Conservation (phyloP, 495 filamentous ascomycete genomes). For the Annulohypoxylon nitens region DNA sequence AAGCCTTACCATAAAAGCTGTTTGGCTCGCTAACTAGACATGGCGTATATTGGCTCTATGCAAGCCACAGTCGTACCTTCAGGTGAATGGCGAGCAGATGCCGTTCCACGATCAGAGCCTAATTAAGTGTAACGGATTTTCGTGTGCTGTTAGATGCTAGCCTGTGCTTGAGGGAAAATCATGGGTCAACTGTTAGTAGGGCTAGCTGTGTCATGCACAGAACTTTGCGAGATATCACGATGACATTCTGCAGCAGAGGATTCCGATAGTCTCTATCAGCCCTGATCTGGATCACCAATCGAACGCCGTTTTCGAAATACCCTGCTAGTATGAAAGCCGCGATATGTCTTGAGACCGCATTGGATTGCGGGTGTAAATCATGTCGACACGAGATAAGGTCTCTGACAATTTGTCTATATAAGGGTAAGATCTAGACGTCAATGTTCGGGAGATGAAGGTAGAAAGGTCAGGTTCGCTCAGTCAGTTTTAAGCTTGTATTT, state of each 20-base stretch:
- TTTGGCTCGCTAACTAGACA: constrained; percentile 1
- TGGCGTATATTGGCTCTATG: constrained; percentile 28
- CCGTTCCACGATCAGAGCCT: constrained; percentile 28
- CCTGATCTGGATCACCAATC: constrained; percentile 25
- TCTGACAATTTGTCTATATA: constrained; percentile 34
- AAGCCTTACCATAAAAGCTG: constrained; percentile 37
- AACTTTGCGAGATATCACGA: constrained; percentile 20
- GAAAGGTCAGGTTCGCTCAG: constrained; percentile 27
- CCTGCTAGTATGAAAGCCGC: constrained; percentile 17
- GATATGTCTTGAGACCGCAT: constrained; percentile 17
- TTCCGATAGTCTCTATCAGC: constrained; percentile 17
- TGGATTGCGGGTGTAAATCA: constrained; percentile 17
- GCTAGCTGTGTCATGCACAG: constrained; percentile 15
- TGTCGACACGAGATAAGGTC: constrained; percentile 15
- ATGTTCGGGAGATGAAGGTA: neutral
- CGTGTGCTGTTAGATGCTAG: neutral
- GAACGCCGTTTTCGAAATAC: constrained; percentile 15
- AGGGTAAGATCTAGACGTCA: constrained; percentile 11
- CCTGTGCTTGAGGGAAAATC: constrained; percentile 7
- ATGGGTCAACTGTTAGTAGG: constrained; percentile 13
- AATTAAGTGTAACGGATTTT: constrained; percentile 30
- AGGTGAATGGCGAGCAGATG: constrained; percentile 24
- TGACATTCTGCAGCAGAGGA: constrained; percentile 19
- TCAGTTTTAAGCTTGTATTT: constrained; percentile 33
- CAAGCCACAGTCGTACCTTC: constrained; percentile 42